Base-by-base conservation (phyloP, 225 moss, liverwort and hornwort species). In the Sphagnum contortum region DNA sequence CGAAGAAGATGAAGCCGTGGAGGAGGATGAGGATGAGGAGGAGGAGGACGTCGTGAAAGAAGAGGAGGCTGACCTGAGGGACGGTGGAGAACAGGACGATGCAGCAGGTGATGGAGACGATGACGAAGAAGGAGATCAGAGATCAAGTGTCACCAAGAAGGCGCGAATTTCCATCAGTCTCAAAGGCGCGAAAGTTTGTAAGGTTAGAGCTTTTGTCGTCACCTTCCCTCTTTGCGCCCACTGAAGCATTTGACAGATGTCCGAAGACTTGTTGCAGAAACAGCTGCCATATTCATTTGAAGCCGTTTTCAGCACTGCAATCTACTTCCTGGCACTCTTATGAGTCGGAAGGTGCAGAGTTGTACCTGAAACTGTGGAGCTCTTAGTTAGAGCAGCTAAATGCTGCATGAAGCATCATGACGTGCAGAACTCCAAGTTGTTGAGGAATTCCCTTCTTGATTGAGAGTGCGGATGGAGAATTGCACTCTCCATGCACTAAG, bases 151-250 rank as follows among this genome's bases (percentile, higher is more conserved):
- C 57, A 57, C 59, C 63, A 80, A 64, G n/a, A 78, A 76, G 73
- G 80, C 80, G 46, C 73, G 68, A 9, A 91, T 91, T 61, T 73
- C 81, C 5, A 81, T 91, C 52, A 84, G 78, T 67, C 69, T 91
- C 6, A 88, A 84, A 53, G 80, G 75, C 4, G 48, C 69, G 54
- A 67, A 61, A 48, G 47, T 69, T 53, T 91, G 91, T 72, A 91
- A 91, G 91, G 91, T 91, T 56, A 9, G 50, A 7, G 9, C 49
- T 29, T 3, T 45, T 6, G 68, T 29, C 29, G 29, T 29, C 29
- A 29, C 29, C 29, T 29, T 29, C 29, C 29, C 29, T 29, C 29
- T 29, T 29, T 29, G 1, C 29, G 29, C 29, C 29, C 29, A 29
- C 29, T 29, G 29, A 29, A 29, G 29, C 52, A 45, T 61, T 48